phyloP scores from a whole-genome alignment of 1,284 basidiomycete species.

The Ustilago lituana region DNA sequence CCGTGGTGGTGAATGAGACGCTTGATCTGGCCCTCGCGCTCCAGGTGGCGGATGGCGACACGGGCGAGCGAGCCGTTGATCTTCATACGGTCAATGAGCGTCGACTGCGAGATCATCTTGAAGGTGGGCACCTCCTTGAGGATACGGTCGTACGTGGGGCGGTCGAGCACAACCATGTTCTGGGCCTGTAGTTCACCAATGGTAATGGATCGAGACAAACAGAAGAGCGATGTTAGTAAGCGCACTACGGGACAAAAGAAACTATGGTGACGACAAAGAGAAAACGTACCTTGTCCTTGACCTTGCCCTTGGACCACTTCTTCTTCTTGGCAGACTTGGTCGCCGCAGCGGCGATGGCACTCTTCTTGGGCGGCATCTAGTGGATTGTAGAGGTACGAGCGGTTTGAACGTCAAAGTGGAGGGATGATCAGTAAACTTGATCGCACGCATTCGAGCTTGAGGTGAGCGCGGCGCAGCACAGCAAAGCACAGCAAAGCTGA shows the following conservation, averaged over 20 bases:
- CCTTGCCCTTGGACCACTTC: constrained; percentile 99
- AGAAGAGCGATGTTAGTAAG: too few relatives aligned
- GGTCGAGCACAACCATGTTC: constrained; percentile 83
- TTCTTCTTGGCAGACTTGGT: constrained; percentile 83
- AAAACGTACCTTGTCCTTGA: constrained; percentile 87
- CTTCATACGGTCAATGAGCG: constrained; percentile 94
- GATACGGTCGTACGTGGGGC: constrained; percentile 86
- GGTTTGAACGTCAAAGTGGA: too few relatives aligned
- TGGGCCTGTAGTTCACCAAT: constrained; percentile 61
- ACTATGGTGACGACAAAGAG: neutral
- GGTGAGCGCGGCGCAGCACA: too few relatives aligned
- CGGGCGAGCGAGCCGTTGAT: constrained; percentile 95
- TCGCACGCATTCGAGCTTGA: too few relatives aligned
- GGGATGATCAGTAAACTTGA: constrained; percentile 14
- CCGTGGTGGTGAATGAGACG: constrained; percentile 93
- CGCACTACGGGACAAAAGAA: neutral
- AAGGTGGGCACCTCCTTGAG: constrained; percentile 99
- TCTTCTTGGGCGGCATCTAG: constrained; percentile 67
- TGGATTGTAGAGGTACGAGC: neutral
- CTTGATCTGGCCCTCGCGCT: constrained; percentile 96
- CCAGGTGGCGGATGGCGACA: constrained; percentile 89
- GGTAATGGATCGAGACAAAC: too few relatives aligned
- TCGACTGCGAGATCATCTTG: constrained; percentile 92
- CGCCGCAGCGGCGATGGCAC: constrained; percentile 66
- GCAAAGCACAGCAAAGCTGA: too few relatives aligned